Evolutionary conservation across 2,329 filamentous ascomycete genomes (phyloP).

Genomic region (Myriosclerotinia scirpicola): DNA sequence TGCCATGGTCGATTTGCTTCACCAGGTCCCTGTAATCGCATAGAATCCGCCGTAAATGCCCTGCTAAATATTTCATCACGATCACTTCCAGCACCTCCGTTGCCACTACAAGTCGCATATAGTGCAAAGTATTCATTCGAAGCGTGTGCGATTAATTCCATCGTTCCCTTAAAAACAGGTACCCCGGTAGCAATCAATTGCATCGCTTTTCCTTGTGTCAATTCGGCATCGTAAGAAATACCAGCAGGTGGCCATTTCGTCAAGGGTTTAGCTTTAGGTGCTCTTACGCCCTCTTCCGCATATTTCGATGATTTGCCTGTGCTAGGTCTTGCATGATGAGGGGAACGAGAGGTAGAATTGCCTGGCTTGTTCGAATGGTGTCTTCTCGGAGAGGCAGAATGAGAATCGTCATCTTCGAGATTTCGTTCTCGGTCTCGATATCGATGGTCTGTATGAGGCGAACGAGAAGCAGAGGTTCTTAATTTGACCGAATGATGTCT

Average conservation of each 20-base stretch:
- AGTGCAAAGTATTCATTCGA: constrained; percentile 57
- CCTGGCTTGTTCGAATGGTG: constrained; percentile 1
- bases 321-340: constrained; percentile 18
- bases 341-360: constrained; percentile 10
- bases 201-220: constrained; percentile 55
- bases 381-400: constrained; percentile 13
- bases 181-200: constrained; percentile 59
- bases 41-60: constrained; percentile 30
- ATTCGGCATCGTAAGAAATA: constrained; percentile 50
- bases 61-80: constrained; percentile 26
- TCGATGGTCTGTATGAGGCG: constrained; percentile 15
- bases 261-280: constrained; percentile 38
- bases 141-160: constrained; percentile 52
- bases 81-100: constrained; percentile 38
- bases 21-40: constrained; percentile 33
- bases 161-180: constrained; percentile 56
- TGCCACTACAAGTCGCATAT: constrained; percentile 53
- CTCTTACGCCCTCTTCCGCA: constrained; percentile 10
- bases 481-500: constrained; percentile 15
- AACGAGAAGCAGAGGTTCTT: constrained; percentile 10
- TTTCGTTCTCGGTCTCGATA: not conserved
- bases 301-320: constrained; percentile 18
- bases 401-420: constrained; percentile 14
- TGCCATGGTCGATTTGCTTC: constrained; percentile 56
- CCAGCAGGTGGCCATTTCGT: constrained; percentile 59